Evolutionary conservation across 148 eudicot species (phyloP).

Genomic region (Persicaria tinctoria): DNA sequence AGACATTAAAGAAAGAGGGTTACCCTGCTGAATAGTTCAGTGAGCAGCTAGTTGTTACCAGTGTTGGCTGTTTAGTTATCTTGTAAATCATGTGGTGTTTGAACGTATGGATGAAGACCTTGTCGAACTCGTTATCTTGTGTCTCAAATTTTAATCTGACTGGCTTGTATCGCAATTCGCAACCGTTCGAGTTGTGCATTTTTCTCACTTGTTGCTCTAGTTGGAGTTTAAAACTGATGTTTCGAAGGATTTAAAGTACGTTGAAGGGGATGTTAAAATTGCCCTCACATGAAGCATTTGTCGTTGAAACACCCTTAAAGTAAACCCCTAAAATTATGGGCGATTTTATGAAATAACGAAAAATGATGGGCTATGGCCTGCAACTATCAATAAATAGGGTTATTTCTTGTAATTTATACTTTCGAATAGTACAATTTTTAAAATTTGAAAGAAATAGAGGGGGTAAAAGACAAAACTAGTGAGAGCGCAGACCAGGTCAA

Average conservation of each 20-base stretch:
- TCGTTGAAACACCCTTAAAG: no score
- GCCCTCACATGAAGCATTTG: no score
- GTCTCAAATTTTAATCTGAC: neutral
- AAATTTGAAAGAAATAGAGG: neutral
- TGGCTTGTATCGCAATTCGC: neutral
- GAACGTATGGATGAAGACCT: neutral
- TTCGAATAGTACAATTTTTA: neutral
- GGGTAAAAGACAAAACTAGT: neutral
- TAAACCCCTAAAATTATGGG: no score
- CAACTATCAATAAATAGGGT: no score
- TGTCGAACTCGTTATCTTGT: neutral
- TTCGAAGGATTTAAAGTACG: no score
- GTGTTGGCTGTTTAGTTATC: neutral
- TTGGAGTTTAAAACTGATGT: no score
- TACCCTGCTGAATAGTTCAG: constrained; percentile 2
- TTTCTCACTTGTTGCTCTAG: no score
- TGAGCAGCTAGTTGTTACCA: neutral
- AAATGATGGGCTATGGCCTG: neutral
- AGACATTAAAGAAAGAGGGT: neutral
- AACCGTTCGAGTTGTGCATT: no score
- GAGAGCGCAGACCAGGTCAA: neutral
- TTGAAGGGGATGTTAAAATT: no score
- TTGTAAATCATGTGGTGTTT: neutral
- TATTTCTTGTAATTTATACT: no score
- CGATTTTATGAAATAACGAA: neutral